Evolutionary conservation across 257 asterid genomes (phyloP), one percentile per base, ranked within the genome.

Genomic region (Solanum rostratum): DNA sequence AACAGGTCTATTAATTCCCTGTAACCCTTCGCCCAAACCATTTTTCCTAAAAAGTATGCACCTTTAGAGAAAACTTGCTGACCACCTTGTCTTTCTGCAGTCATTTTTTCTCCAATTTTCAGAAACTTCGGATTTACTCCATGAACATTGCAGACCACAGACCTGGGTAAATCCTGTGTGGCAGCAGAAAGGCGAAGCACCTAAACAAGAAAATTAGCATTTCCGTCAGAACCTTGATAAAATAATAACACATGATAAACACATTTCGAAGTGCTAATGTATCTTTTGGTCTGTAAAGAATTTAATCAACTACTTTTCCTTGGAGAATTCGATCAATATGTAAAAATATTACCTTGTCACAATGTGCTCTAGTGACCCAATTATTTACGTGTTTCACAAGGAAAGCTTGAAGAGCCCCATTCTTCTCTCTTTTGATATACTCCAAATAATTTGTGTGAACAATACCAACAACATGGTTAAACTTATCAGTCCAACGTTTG

Each of bases 11-110:
- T 93, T 89, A 97, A 87, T 91, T 97, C 99, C 88, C 88, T 93
- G 66, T 97, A 95, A 82, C 99, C 99, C 90, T 97, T 97, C 15
- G 99, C 99, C 99, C 99, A 97, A 60, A 97, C 99, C 99, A 97
- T 93, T 95, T 97, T 97, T 84, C 99, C 99, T 62, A 95, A 82
- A 91, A 97, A 95, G 90, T 97, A 97, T 68, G 99, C 99, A 86
- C 99, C 99, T 91, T 95, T 93, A 13, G 97, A 92, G 87, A 97
- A 97, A 45, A 91, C 85, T 85, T 86, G 94, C 88, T 94, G 93
- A 74, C 99, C 99, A 33, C 85, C 90, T 91, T 94, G 97, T 86
- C 93, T 92, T 43, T 95, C 97, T 30, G 92, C 94, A 30, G 98
- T 98, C 83, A 97, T 90, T 85, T 91, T 91, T 87, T 97, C 98